Evolutionary conservation across 1,284 basidiomycete species (phyloP).

Genomic region (Cerioporus squamosus): DNA sequence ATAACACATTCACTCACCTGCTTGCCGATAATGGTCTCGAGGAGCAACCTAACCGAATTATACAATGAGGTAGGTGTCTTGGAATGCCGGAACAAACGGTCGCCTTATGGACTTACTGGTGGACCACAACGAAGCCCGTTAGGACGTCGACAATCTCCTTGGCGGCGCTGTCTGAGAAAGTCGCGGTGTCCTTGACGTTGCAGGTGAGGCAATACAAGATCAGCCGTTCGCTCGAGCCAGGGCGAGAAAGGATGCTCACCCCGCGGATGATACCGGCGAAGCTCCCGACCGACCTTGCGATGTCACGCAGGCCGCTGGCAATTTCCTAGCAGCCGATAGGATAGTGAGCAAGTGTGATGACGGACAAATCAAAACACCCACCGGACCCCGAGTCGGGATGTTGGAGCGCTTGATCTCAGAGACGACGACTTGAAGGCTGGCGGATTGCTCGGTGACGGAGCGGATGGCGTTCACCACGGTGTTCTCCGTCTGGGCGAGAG

Average conservation of each 20-base stretch:
- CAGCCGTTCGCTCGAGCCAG: not conserved
- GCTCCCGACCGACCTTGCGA: not conserved
- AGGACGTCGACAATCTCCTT: slow-evolving; percentile 3
- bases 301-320: slow-evolving; percentile 1
- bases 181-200: not conserved
- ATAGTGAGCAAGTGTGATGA: not conserved
- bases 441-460: not conserved
- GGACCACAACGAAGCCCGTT: slow-evolving; percentile 8
- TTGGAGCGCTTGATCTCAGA: not conserved
- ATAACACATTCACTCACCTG: not conserved
- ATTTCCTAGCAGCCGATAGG: not conserved
- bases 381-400: not conserved
- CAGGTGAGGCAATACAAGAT: not conserved
- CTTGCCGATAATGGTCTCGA: slow-evolving; percentile 5
- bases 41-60: slow-evolving; percentile 6
- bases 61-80: no score
- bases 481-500: not conserved
- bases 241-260: not conserved
- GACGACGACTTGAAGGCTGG: not conserved
- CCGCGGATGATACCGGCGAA: slow-evolving; percentile 1
- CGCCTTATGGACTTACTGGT: not conserved
- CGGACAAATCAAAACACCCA: not conserved
- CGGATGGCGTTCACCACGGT: not conserved
- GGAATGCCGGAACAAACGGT: not conserved
- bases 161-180: not conserved